Evolutionary conservation across 108 stramenopile genomes (phyloP).

Genomic region (Cyclostephanos tholiformis): DNA sequence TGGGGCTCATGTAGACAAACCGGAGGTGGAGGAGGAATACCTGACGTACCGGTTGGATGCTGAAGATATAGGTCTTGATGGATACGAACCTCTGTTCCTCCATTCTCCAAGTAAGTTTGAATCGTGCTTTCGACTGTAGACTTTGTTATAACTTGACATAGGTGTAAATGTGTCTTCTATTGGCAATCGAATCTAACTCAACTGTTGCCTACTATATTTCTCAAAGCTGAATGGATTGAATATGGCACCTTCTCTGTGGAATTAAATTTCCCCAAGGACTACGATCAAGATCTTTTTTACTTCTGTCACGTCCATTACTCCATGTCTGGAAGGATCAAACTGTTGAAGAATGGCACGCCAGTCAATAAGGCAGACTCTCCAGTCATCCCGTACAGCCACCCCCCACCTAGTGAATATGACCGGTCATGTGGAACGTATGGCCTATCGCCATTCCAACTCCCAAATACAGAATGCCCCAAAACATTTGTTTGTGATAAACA

Average conservation of each 20-base stretch:
- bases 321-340: conserved; percentile 78
- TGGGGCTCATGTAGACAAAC: conserved; percentile 31
- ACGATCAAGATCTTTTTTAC: conserved; percentile 82
- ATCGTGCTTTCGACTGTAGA: too few relatives aligned
- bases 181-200: not conserved
- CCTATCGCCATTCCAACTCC: conserved; percentile 54
- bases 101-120: conserved; percentile 51
- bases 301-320: conserved; percentile 88
- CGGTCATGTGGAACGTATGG: conserved; percentile 73
- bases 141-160: not conserved
- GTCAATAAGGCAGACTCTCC: conserved; percentile 42
- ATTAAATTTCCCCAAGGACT: conserved; percentile 53
- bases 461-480: conserved; percentile 57
- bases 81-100: conserved; percentile 80
- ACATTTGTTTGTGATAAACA: conserved; percentile 57
- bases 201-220: not conserved
- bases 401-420: conserved; percentile 54
- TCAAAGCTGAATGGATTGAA: conserved; percentile 61
- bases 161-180: not conserved
- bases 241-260: conserved; percentile 56
- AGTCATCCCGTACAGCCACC: conserved; percentile 66
- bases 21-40: conserved; percentile 19
- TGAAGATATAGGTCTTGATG: conserved; percentile 76
- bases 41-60: conserved; percentile 48
- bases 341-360: conserved; percentile 57